Evolutionary conservation across 495 filamentous ascomycete species (phyloP).

Genomic region (Penicillium daleae): DNA sequence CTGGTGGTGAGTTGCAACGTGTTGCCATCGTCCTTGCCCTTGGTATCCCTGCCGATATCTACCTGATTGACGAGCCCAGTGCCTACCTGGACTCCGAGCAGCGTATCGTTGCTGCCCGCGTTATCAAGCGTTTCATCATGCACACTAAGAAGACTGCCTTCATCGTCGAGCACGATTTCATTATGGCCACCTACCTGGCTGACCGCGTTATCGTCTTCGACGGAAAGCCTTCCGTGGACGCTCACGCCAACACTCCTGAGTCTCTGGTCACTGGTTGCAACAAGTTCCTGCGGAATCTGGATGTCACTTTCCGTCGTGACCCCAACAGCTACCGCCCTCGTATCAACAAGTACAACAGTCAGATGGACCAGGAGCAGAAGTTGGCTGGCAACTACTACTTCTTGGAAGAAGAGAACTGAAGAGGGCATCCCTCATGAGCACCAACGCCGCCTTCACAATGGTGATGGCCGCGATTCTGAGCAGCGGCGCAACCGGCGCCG

Average conservation of each 20-base stretch:
- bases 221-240: conserved; percentile 84
- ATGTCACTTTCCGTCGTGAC: conserved; percentile 97
- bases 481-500: conserved; percentile 43
- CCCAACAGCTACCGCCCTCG: conserved; percentile 93
- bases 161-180: conserved; percentile 99
- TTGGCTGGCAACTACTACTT: conserved; percentile 93
- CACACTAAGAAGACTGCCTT: conserved; percentile 99
- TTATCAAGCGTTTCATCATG: conserved; percentile 99
- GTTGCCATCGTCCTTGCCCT: conserved; percentile 96
- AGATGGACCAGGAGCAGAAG: conserved; percentile 98
- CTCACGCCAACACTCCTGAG: conserved; percentile 86
- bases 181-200: conserved; percentile 97
- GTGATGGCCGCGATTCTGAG: conserved; percentile 49
- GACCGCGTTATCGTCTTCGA: conserved; percentile 99
- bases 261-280: conserved; percentile 96
- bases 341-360: conserved; percentile 96
- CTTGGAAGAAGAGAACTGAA: conserved; percentile 89
- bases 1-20: conserved; percentile 98
- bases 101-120: conserved; percentile 93
- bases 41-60: conserved; percentile 95
- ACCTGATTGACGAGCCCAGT: conserved; percentile 94
- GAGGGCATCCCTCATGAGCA: conserved; percentile 56
- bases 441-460: conserved; percentile 45
- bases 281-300: conserved; percentile 89
- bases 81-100: conserved; percentile 98